Base-by-base conservation (phyloP, 345 rosid species). In the Passiflora organensis region DNA sequence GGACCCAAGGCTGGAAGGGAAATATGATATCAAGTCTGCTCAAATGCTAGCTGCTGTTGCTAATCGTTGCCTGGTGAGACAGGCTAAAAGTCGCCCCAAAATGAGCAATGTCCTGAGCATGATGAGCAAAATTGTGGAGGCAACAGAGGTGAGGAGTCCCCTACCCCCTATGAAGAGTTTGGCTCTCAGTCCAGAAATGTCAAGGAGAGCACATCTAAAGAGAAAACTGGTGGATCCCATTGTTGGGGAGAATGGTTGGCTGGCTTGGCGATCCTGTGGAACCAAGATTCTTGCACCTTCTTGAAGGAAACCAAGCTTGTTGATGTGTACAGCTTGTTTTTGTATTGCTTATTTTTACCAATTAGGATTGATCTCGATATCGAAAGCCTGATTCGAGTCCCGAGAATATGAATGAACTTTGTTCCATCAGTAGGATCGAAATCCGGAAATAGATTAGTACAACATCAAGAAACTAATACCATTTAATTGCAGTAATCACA, bases 1-100 rank as follows among this genome's bases (percentile, higher is more conserved):
- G 46, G 99, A 89, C 62, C 95, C 99, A 6, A 80, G 74, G 71
- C 89, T 93, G 0, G 84, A 86, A 39, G 96, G 91, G 17, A 78
- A 86, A 55, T 84, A 80, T 61, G 67, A 74, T 44, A 62, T 81
- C 46, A 86, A 73, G 51, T 76, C 89, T 0, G 91, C 86, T 0
- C 78, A 78, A 20, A 93, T 79, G 68, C 84, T 93, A 23, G 95
- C 94, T 13, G 76, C 77, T 0, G 77, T 93, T 20, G 96, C 99
- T 14, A 93, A 86, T 76, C 68, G 75, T 34, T 93, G 95, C 80
- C 68, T 93, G 62, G 61, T 68, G 36, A 71, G 79, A 44, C 85
- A 84, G 58, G 80, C 86, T 0, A 89, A 84, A 51, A 19, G 64
- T 0, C 87, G 95, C 10, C 95, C 96, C 12, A 89, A 78, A 41